phyloP scores from a whole-genome alignment of 495 filamentous ascomycete genomes.

The Friedmanniomyces simplex region DNA sequence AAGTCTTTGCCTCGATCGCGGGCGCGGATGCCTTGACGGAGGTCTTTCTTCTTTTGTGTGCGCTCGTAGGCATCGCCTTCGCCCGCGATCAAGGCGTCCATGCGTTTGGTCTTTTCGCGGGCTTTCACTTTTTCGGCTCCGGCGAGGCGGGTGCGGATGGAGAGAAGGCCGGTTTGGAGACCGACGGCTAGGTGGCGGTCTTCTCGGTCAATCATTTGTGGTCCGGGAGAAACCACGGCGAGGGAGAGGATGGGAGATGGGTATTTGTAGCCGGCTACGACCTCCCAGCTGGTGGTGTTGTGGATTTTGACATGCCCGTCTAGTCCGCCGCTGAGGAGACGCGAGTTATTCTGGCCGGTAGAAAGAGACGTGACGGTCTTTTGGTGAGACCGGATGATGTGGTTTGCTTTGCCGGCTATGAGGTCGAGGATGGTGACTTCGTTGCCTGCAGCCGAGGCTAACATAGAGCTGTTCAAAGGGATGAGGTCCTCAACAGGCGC shows the following conservation, averaged over 20 bases:
- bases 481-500: conserved; percentile 78
- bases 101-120: conserved; percentile 70
- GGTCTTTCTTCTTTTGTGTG: conserved; percentile 53
- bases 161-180: conserved; percentile 83
- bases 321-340: conserved; percentile 75
- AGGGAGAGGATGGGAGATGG: conserved; percentile 79
- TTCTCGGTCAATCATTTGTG: conserved; percentile 40
- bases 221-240: conserved; percentile 55
- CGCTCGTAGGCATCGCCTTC: conserved; percentile 58
- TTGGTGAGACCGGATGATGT: conserved; percentile 85
- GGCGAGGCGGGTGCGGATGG: conserved; percentile 73
- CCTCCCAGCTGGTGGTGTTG: conserved; percentile 83
- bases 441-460: conserved; percentile 76
- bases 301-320: conserved; percentile 97
- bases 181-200: conserved; percentile 89
- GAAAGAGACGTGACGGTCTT: conserved; percentile 86
- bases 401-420: conserved; percentile 76
- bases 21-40: conserved; percentile 26
- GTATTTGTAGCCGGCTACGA: conserved; percentile 87
- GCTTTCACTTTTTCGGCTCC: conserved; percentile 72
- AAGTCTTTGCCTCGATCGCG: conserved; percentile 62
- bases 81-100: conserved; percentile 72
- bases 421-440: conserved; percentile 91
- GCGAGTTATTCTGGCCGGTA: conserved; percentile 63
- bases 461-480: conserved; percentile 74